Evolutionary conservation across 2,329 filamentous ascomycete species (phyloP), one percentile per base, ranked within the genome.

Genomic region (Corynespora cassiicola): DNA sequence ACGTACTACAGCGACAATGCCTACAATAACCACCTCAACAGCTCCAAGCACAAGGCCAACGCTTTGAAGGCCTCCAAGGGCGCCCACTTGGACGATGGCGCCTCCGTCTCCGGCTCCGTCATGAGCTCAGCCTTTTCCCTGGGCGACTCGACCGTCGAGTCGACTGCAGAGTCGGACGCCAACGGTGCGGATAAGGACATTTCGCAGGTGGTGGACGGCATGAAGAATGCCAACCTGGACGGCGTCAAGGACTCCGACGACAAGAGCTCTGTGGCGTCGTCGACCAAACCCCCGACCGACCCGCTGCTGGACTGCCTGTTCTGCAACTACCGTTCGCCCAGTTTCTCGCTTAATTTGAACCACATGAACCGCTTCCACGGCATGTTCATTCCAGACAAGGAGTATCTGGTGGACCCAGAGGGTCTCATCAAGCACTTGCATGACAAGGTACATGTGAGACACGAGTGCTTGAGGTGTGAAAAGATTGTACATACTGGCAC

Each of bases 1-100:
- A 90, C 87, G 10, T 99, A 95, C 70, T 97, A 86, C 75, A 97
- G 91, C 72, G 89, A 96, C 64, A 96, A 96, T 72, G 92, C 94
- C 21, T 97, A 87, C 70, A 84, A 86, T 63, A 99, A 97, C 71
- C 94, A 99, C 65, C 69, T 97, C 39, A 85, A 84, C 42, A 96
- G 91, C 72, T 85, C 89, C 56, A 96, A 96, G 70, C 94, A 99
- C 71, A 89, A 85, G 70, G 75, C 81, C 39, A 85, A 84, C 55
- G 78, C 86, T 41, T 75, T 76, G 26, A 71, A 67, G 38, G 63
- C 61, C 14, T 63, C 69, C 44, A 63, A 60, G 49, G 65, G 62
- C 36, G 56, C 45, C 2, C 52, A 60, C 9, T 73, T 33, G 33
- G 79, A 81, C 50, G 87, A 91, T 61, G 87, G 89, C 45, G 81